phyloP scores from a whole-genome alignment of 2,329 filamentous ascomycete genomes.

The Trichoderma sp. region DNA sequence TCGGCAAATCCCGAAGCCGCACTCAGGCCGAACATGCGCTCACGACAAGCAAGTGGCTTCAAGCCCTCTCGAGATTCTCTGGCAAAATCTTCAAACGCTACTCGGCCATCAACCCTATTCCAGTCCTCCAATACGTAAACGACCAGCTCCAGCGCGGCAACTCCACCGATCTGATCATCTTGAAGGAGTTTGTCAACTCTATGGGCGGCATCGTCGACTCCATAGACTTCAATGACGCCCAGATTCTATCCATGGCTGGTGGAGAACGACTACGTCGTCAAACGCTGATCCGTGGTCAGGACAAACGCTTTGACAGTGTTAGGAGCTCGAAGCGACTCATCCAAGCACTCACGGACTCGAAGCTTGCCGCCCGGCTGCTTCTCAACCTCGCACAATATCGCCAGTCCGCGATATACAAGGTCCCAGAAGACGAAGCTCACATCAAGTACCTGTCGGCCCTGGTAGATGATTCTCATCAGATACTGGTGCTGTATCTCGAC shows the following conservation, averaged over 20 bases:
- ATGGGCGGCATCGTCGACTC: conserved; percentile 94
- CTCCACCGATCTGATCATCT: conserved; percentile 85
- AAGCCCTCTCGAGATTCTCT: conserved; percentile 86
- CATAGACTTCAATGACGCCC: conserved; percentile 83
- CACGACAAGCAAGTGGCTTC: conserved; percentile 88
- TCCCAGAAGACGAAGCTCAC: conserved; percentile 72
- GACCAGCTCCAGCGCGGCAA: conserved; percentile 81
- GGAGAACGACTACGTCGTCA: conserved; percentile 78
- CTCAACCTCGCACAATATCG: conserved; percentile 89
- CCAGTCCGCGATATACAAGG: conserved; percentile 78
- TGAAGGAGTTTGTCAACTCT: conserved; percentile 84
- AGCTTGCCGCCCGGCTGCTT: conserved; percentile 79
- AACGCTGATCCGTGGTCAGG: conserved; percentile 77
- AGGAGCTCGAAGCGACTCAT: conserved; percentile 79
- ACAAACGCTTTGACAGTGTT: conserved; percentile 76
- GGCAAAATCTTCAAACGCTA: conserved; percentile 89
- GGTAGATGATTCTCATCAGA: conserved; percentile 85
- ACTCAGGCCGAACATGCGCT: conserved; percentile 65
- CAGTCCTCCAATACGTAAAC: conserved; percentile 86
- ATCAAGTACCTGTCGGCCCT: conserved; percentile 88
- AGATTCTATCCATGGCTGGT: conserved; percentile 85
- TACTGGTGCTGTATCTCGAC: conserved; percentile 86
- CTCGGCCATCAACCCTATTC: conserved; percentile 77
- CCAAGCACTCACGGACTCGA: conserved; percentile 74
- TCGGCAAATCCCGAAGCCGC: conserved; percentile 64